Conservation (phyloP, 495 filamentous ascomycete species). For the Aspergillus ellipticus region DNA sequence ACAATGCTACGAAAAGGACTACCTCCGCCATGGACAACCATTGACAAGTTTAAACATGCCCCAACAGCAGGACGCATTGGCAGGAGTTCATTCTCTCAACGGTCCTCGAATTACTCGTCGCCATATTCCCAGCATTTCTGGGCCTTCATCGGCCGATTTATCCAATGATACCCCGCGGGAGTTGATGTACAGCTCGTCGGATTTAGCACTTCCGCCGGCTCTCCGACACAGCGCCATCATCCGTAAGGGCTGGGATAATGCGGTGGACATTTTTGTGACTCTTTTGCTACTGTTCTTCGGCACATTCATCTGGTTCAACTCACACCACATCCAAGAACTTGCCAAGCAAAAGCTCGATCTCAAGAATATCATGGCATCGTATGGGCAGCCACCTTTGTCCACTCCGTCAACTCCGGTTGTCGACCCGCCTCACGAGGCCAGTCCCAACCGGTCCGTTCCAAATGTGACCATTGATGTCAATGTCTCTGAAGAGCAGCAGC, state of each 20-base stretch:
- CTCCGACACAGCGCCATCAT: slow-evolving; percentile 50
- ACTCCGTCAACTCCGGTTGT: slow-evolving; percentile 42
- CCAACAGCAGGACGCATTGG: slow-evolving; percentile 47
- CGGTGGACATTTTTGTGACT: slow-evolving; percentile 48
- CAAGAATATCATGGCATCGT: slow-evolving; percentile 47
- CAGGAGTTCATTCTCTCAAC: slow-evolving; percentile 51
- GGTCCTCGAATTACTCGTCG: slow-evolving; percentile 32
- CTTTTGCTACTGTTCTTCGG: slow-evolving; percentile 41
- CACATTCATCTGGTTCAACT: slow-evolving; percentile 50
- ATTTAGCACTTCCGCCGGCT: slow-evolving; percentile 43
- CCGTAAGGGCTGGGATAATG: slow-evolving; percentile 51
- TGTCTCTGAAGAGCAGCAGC: slow-evolving; percentile 17
- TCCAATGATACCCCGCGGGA: slow-evolving; percentile 44
- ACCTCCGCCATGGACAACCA: slow-evolving; percentile 39
- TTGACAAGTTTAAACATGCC: slow-evolving; percentile 38
- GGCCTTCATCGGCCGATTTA: slow-evolving; percentile 25
- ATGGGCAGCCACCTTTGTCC: slow-evolving; percentile 40
- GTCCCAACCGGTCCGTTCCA: slow-evolving; percentile 18
- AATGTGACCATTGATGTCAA: slow-evolving; percentile 36
- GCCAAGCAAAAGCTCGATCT: slow-evolving; percentile 51
- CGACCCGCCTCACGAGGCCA: slow-evolving; percentile 24
- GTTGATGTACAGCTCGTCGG: slow-evolving; percentile 35
- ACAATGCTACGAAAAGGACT: slow-evolving; percentile 59
- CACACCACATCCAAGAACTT: slow-evolving; percentile 43
- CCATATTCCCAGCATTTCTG: slow-evolving; percentile 35